Base-by-base conservation (phyloP, 768 basidiomycete species). In the Daedaleopsis sinensis region DNA sequence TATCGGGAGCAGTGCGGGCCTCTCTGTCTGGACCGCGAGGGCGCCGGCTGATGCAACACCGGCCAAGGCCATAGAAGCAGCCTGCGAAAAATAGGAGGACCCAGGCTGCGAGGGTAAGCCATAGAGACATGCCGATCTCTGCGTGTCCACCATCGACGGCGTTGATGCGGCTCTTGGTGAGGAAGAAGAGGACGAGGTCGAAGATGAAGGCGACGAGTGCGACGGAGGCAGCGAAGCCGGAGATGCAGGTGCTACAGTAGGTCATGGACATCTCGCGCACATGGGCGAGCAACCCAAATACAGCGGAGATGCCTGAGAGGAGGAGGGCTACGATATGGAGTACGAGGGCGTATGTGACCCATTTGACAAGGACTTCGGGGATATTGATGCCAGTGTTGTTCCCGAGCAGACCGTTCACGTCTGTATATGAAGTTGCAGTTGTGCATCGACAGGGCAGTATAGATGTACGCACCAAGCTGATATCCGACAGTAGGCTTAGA, bases 291-390 rank as follows among this genome's bases (percentile, higher is more conserved):
- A 96, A 82, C 43, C 94, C 95, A 65, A 96, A 91, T 38, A 95
- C 55, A 32, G 91, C 81, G 2, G 93, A 84, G 27, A 84, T 78
- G 15, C 82, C 89, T 10, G 93, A 84, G 38, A 90, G 81, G 13
- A 74, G 84, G 58, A 98, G 86, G 16, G 93, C 96, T 59, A 94
- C 87, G 61, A 97, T 86, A 72, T 98, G 96, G 16, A 98, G 82
- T 64, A 98, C 86, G 65, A 99, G 87, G 23, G 87, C 88, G 70
- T 96, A 96, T 11, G 97, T 98, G 71, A 98, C 79, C 93, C 96
- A 98, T 78, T 97, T 96, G 62, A 95, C 90, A 52, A 88, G 82
- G 7, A 93, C 84, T 58, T 86, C 78, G 1, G 95, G 94, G 53
- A 98, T 92, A 66, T 93, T 73, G 38, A 96, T 75, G 27, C 79